Conservation (phyloP, 2,329 filamentous ascomycete genomes). For the Berkeleyomyces rouxiae region DNA sequence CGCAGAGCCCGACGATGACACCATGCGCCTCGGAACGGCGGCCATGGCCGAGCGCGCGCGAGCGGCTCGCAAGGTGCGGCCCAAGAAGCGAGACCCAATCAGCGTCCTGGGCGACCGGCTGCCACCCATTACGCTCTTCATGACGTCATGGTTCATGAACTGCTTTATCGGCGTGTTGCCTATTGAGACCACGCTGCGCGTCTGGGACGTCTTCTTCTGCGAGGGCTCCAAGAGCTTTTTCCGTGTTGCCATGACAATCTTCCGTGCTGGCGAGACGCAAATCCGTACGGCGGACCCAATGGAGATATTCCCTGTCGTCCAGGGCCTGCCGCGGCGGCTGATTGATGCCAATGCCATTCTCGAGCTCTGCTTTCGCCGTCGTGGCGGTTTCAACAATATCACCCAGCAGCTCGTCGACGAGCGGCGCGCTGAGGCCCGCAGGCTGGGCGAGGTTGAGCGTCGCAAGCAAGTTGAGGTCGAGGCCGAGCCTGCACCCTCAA, state of each 20-base stretch:
- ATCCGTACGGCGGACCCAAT: constrained; percentile 77
- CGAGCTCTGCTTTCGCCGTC: constrained; percentile 65
- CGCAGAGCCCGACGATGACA: constrained; percentile 46
- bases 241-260: constrained; percentile 75
- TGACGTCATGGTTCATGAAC: constrained; percentile 97
- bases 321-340: constrained; percentile 65
- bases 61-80: constrained; percentile 16
- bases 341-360: constrained; percentile 69
- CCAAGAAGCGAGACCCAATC: constrained; percentile 26
- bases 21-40: constrained; percentile 21
- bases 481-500: background rate
- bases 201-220: constrained; percentile 94
- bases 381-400: constrained; percentile 65
- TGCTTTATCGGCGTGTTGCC: constrained; percentile 87
- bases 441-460: constrained; percentile 30
- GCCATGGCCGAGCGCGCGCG: constrained; percentile 14
- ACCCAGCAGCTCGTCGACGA: constrained; percentile 70
- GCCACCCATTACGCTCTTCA: constrained; percentile 79
- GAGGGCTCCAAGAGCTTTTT: constrained; percentile 90
- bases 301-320: constrained; percentile 91
- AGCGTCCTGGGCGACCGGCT: constrained; percentile 37
- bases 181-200: constrained; percentile 76
- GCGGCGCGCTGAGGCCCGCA: constrained; percentile 51
- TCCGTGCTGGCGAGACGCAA: constrained; percentile 70
- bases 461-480: constrained; percentile 15